Conservation (phyloP, 2,329 filamentous ascomycete species). For the Cyphellophora europaea region DNA sequence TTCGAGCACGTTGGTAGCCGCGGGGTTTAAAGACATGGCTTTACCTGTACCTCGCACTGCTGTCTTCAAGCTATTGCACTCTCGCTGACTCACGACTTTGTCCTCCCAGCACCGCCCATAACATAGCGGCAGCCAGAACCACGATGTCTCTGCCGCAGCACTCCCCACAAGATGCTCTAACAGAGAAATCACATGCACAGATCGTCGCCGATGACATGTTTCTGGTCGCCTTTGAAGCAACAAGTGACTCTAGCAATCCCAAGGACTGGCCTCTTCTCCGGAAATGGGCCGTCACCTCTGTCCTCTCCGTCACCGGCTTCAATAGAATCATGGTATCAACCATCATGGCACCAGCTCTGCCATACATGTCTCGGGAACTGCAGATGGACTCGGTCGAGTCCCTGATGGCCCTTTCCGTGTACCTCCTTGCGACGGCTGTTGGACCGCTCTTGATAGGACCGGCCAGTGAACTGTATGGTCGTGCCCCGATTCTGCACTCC, state of each 20-base stretch:
- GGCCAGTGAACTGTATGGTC: conserved; percentile 40
- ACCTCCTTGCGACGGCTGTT: conserved; percentile 35
- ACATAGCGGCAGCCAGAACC: too few relatives aligned
- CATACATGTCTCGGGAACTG: conserved; percentile 36
- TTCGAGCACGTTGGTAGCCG: too few relatives aligned
- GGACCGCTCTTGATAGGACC: conserved; percentile 36
- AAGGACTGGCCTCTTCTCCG: conserved; percentile 38
- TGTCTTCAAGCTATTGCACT: too few relatives aligned
- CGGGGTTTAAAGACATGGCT: too few relatives aligned
- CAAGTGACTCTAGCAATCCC: conserved; percentile 26
- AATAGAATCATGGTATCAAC: conserved; percentile 49
- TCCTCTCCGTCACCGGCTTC: conserved; percentile 42
- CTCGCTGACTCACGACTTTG: too few relatives aligned
- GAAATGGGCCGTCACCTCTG: conserved; percentile 43
- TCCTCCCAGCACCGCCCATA: too few relatives aligned
- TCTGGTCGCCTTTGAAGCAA: conserved; percentile 30
- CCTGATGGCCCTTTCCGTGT: conserved; percentile 34
- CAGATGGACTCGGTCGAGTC: conserved; percentile 27
- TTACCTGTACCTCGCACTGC: too few relatives aligned
- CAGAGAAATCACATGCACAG: too few relatives aligned
- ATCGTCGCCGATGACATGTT: too few relatives aligned
- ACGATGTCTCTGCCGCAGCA: too few relatives aligned
- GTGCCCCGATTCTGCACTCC: conserved; percentile 36
- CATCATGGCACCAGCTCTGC: conserved; percentile 40
- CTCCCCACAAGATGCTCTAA: too few relatives aligned